Base-by-base conservation (phyloP, 139 green algal species). In the Tetratostichococcus sp. region DNA sequence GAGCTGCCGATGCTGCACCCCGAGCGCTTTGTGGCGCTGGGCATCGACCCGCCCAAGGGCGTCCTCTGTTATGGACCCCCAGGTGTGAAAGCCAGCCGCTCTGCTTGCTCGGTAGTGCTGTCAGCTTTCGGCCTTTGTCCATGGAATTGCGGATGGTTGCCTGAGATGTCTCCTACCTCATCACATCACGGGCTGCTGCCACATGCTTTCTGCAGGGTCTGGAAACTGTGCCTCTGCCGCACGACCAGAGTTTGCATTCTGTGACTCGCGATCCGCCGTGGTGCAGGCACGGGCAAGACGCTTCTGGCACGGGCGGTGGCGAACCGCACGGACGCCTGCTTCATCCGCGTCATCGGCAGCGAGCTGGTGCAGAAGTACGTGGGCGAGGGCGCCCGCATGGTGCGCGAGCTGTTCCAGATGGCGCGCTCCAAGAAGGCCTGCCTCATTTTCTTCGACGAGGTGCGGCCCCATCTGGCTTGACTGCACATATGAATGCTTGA, bases 321-420 rank as follows among this genome's bases (percentile, higher is more conserved):
- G 23, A 99, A 99, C 84, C 88, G 95, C 75, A 99, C 95, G 22
- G 95, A 98, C 82, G 94, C 95, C 3, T 98, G 95, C 88, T 99
- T 98, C 87, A 99, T 99, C 79, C 88, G 95, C 30, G 95, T 99
- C n/a, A 99, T 99, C 73, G 95, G 95, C 70, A 91, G 76, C 58
- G 95, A 99, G 86, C 89, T 99, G 65, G 95, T 99, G 73, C 95
- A 99, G 82, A 99, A 99, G 85, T 99, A 99, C 77, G 95, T 99
- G 32, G 95, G 95, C 17, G 95, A 99, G 83, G 95, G 95, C 22
- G 95, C 95, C 4, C 87, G 95, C 79, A 98, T 99, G 93, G 95
- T 98, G 72, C 88, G 94, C 39, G 93, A 97, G 86, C 92, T 97
- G 26, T 98, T 98, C 83, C 86, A 96, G 83, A 98, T 99, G 95